Evolutionary conservation across 2,329 filamentous ascomycete species (phyloP), one percentile per base, ranked within the genome.

Genomic region (Sphaerulina vaccinii): DNA sequence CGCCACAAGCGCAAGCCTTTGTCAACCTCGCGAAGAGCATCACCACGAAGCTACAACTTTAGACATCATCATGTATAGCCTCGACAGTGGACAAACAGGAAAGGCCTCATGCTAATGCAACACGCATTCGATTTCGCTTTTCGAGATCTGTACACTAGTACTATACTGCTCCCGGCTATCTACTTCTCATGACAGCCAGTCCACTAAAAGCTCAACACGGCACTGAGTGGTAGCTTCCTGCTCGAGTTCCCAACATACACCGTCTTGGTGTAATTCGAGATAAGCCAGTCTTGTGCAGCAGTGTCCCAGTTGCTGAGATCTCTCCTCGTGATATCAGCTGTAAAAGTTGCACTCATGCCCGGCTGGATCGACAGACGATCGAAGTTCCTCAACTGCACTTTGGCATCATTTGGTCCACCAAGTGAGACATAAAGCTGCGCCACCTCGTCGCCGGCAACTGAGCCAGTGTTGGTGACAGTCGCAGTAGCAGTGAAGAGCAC

Each of bases 251-350:
- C 82, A 5, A 85, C 81, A 57, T 79, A 80, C 35, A 83, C 76
- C 51, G 73, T 83, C 75, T 84, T 84, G 46, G 75, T 70, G 60
- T 81, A 75, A 18, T 73, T 62, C 23, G 73, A 75, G 48, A 85
- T 75, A 39, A 90, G 80, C 65, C 92, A 97, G 75, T 96, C 85
- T 77, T 96, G 91, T n/a, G 73, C 68, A 1, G 66, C 77, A 1
- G 81, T 75, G 61, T 96, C 88, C 91, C 92, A 96, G 74, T 90
- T 93, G 68, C 86, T 90, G 50, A 96, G 61, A 65, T 96, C 92
- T 51, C 90, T 83, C 33, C 91, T 80, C 5, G 84, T 90, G 49
- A 96, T 71, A 13, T 84, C 79, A 0, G 82, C 84, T 1, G 70
- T 76, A 75, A 93, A 95, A 1, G 77, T 81, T 3, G 74, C 77